Percentiles rank a stretch among this genome's conserved stretches.
phyloP scores from a whole-genome alignment of 2,329 filamentous ascomycete genomes.

The Fusarium sp. region DNA sequence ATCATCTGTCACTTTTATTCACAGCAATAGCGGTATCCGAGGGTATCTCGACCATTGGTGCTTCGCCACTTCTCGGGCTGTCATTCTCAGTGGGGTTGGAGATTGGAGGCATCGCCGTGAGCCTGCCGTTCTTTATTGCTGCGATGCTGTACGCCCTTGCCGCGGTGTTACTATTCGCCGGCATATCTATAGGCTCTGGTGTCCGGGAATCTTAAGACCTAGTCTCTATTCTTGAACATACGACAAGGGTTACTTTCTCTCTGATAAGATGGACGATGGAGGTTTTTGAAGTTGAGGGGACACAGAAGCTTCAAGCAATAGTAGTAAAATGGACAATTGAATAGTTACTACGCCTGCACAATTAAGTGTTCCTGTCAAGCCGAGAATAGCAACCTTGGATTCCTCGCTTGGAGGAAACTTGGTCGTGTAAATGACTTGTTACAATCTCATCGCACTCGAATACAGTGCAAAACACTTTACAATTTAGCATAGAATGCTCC shows the following conservation, averaged over 20 bases:
- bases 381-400: too few relatives aligned
- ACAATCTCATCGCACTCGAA: background rate
- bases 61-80: background rate
- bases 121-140: conserved; percentile 1
- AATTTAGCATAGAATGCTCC: background rate
- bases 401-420: too few relatives aligned
- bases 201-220: too few relatives aligned
- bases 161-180: background rate
- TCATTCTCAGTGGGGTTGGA: background rate
- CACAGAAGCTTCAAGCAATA: too few relatives aligned
- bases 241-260: too few relatives aligned
- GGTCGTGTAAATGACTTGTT: background rate
- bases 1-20: background rate
- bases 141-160: background rate
- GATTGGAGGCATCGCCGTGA: background rate
- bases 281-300: too few relatives aligned
- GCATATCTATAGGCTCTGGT: background rate
- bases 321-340: too few relatives aligned
- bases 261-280: too few relatives aligned
- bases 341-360: too few relatives aligned
- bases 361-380: too few relatives aligned
- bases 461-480: background rate
- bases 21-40: background rate
- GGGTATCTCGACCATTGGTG: background rate
- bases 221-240: too few relatives aligned